These are phyloP conservation scores for Talaromyces nanjingensis DNA, from an alignment of 495 filamentous ascomycete genomes.

Conservation along the genomic window DNA sequence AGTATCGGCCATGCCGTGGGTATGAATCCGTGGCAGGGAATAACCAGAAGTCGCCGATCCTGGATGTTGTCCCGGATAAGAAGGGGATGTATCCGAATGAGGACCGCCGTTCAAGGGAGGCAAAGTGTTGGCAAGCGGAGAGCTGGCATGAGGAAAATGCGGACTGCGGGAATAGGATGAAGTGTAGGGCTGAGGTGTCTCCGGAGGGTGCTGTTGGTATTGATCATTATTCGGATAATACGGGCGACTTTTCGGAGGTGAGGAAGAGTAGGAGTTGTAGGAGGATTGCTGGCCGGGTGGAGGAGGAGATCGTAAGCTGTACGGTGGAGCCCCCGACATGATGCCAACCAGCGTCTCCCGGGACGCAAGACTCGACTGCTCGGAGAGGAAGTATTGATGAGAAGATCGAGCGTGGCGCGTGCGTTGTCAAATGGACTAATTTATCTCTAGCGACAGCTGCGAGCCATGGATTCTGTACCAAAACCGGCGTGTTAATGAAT, in stretches of 20 bases:
- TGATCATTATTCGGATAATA: slow-evolving; percentile 53
- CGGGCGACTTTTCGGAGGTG: slow-evolving; percentile 42
- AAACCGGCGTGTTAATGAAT: background rate
- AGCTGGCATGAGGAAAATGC: slow-evolving; percentile 45
- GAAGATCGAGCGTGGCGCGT: background rate
- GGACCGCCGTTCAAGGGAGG: slow-evolving; percentile 43
- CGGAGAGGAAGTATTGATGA: background rate
- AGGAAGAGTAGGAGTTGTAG: slow-evolving; percentile 29
- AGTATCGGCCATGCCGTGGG: slow-evolving; percentile 28
- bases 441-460: slow-evolving; percentile 12
- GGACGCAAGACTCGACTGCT: background rate
- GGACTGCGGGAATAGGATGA: slow-evolving; percentile 49
- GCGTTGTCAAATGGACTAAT: background rate
- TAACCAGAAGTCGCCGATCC: slow-evolving; percentile 25
- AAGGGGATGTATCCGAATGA: slow-evolving; percentile 34
- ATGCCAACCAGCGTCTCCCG: slow-evolving; percentile 30
- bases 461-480: slow-evolving; percentile 9
- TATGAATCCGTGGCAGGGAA: slow-evolving; percentile 37
- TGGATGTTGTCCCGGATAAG: slow-evolving; percentile 37
- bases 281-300: slow-evolving; percentile 34
- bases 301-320: slow-evolving; percentile 38
- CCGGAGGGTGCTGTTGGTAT: slow-evolving; percentile 47
- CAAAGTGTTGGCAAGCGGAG: slow-evolving; percentile 41
- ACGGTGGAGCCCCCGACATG: slow-evolving; percentile 45
- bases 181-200: slow-evolving; percentile 44